Percentiles rank a stretch among this genome's conserved stretches.
Conservation (phyloP, 495 filamentous ascomycete genomes). For the Penicillium simplicissimum region DNA sequence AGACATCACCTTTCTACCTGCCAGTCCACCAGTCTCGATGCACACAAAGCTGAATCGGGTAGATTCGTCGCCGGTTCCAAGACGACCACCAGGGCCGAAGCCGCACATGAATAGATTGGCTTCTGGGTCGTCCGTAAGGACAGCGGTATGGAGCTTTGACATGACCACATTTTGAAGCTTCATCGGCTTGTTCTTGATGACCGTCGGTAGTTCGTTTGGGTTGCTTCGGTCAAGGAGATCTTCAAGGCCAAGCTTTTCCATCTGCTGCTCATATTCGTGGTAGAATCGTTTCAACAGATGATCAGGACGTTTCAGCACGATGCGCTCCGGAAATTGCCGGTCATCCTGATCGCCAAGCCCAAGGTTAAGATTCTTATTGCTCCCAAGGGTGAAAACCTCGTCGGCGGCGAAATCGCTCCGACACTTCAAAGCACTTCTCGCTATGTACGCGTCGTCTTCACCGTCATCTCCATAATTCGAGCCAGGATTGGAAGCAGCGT, state of each 20-base stretch:
- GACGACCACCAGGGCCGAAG: conserved; percentile 83
- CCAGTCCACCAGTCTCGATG: conserved; percentile 70
- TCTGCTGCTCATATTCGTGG: conserved; percentile 52
- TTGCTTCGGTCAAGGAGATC: conserved; percentile 24
- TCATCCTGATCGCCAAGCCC: conserved; percentile 94
- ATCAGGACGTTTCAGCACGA: conserved; percentile 74
- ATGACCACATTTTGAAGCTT: conserved; percentile 75
- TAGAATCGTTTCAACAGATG: conserved; percentile 72
- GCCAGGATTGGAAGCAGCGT: conserved; percentile 36
- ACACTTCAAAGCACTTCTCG: conserved; percentile 29
- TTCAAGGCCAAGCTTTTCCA: conserved; percentile 32
- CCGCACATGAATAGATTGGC: conserved; percentile 93
- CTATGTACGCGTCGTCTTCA: conserved; percentile 33
- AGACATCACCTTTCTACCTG: conserved; percentile 66
- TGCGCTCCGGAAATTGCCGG: conserved; percentile 85
- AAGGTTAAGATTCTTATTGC: conserved; percentile 90
- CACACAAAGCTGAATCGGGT: conserved; percentile 83
- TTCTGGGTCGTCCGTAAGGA: conserved; percentile 86
- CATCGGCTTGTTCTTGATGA: conserved; percentile 68
- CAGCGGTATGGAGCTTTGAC: conserved; percentile 89
- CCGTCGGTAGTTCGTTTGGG: conserved; percentile 58
- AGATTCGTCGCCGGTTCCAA: conserved; percentile 86
- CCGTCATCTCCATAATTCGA: conserved; percentile 40
- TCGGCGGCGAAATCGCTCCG: conserved; percentile 61
- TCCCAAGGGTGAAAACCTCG: conserved; percentile 90